Evolutionary conservation across 768 basidiomycete species (phyloP), one percentile per base, ranked within the genome.

Genomic region (Boletellus ananas): DNA sequence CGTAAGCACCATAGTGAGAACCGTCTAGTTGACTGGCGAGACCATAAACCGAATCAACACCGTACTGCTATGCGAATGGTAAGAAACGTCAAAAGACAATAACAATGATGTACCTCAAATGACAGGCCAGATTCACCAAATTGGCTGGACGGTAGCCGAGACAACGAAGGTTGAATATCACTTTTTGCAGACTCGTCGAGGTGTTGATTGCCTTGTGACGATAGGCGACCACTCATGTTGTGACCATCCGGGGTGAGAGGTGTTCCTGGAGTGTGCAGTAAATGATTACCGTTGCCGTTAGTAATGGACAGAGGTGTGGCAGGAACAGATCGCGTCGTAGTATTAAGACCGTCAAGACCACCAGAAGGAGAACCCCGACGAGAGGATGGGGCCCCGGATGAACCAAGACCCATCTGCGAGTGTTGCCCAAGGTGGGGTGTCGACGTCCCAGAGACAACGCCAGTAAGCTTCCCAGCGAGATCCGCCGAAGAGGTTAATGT

Each of bases 251-350:
- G 79, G 34, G 79, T 79, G 33, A 79, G 74, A 16, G 89, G 87
- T 13, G 78, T 78, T 10, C 75, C 74, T 7, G 86, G 84, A 4
- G 83, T 78, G 70, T 86, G 87, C 55, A 83, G 61, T 38, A 86
- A 66, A 63, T 79, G 77, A 11, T 72, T 59, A 5, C 69, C 68
- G n/a, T 55, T 60, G 36, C 74, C 74, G 38, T 73, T 76, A 13
- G 80, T 58, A n/a, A 84, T 68, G 9, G 71, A 71, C 7, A 90
- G 67, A 18, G 90, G 90, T 3, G 90, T 91, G 2, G 87, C 88
- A 42, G 90, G 90, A 18, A 92, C 90, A 35, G 90, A 92, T 49
- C 89, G 85, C 29, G 86, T 80, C 29, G 83, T 75, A 33, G 74
- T 71, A 33, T 77, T 78, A 47, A 87, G 66, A 45, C 72, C 74